These are phyloP conservation scores for Lachnellula suecica DNA, from an alignment of 2,329 filamentous ascomycete genomes.

Conservation along the genomic window DNA sequence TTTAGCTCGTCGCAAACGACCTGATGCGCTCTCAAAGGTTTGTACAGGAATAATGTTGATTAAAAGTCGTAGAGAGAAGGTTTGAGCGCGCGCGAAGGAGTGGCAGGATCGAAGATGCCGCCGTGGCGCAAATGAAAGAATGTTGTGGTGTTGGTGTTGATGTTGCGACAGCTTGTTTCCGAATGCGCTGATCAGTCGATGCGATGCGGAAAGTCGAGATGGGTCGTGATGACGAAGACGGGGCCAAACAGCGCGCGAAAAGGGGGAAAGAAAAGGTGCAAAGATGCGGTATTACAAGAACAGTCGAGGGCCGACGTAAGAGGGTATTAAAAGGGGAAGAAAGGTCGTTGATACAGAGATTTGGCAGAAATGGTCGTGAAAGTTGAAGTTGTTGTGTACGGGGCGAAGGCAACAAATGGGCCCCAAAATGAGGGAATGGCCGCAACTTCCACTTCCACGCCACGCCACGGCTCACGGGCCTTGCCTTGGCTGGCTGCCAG, in stretches of 20 bases:
- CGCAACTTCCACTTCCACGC: no score
- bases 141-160: conserved; percentile 11
- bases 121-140: conserved; percentile 16
- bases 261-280: conserved; percentile 20
- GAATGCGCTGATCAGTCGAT: no score
- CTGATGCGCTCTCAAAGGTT: conserved; percentile 7
- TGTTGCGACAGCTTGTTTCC: background rate
- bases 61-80: conserved; percentile 22
- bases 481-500: no score
- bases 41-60: conserved; percentile 22
- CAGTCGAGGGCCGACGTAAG: conserved; percentile 1
- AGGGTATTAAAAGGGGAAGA: conserved; percentile 6
- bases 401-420: no score
- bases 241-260: background rate
- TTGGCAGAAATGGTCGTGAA: background rate
- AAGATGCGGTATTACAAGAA: conserved; percentile 13
- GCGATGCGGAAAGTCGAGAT: conserved; percentile 1
- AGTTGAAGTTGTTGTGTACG: no score
- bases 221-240: conserved; percentile 11
- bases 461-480: no score
- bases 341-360: conserved; percentile 1
- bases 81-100: conserved; percentile 5
- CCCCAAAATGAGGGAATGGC: no score
- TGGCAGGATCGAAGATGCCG: conserved; percentile 24
- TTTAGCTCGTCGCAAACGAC: conserved; percentile 5